Evolutionary conservation across 2,329 filamentous ascomycete species (phyloP).

Genomic region (Diaporthe ampelina): DNA sequence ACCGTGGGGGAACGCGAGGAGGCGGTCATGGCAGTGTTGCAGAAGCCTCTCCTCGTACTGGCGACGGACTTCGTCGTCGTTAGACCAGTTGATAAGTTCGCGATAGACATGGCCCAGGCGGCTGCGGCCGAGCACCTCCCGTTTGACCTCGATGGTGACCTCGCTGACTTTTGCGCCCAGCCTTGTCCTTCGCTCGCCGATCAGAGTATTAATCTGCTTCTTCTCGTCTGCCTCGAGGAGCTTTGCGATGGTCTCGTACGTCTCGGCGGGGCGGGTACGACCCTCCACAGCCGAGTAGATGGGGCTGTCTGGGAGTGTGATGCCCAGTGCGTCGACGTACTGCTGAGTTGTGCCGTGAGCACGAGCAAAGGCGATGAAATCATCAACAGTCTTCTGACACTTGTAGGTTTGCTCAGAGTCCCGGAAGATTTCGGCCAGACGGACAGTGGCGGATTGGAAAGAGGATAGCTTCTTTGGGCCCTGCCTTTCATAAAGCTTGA

Average conservation of each 20-base stretch:
- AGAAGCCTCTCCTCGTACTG: constrained; percentile 92
- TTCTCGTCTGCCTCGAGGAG: constrained; percentile 90
- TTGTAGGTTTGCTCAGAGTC: constrained; percentile 75
- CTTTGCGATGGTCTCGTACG: constrained; percentile 85
- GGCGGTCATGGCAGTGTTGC: constrained; percentile 82
- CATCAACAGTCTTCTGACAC: constrained; percentile 79
- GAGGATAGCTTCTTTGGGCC: constrained; percentile 76
- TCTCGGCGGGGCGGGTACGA: constrained; percentile 82
- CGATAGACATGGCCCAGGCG: constrained; percentile 85
- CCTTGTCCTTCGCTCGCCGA: constrained; percentile 88
- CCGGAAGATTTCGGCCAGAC: constrained; percentile 81
- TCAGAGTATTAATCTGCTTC: constrained; percentile 88
- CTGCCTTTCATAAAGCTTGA: constrained; percentile 87
- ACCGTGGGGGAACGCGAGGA: constrained; percentile 76
- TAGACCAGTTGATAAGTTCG: constrained; percentile 90
- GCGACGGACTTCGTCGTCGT: constrained; percentile 86
- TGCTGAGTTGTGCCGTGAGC: constrained; percentile 79
- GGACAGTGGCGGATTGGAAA: constrained; percentile 81
- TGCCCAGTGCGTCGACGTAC: constrained; percentile 80
- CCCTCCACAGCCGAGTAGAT: constrained; percentile 89
- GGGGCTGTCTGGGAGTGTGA: constrained; percentile 84
- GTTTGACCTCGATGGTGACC: constrained; percentile 88
- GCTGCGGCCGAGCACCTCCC: constrained; percentile 83
- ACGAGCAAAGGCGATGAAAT: constrained; percentile 81
- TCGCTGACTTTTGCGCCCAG: constrained; percentile 87